phyloP scores from a whole-genome alignment of 352 stramenopile genomes.

The Pythium pyrilobum region DNA sequence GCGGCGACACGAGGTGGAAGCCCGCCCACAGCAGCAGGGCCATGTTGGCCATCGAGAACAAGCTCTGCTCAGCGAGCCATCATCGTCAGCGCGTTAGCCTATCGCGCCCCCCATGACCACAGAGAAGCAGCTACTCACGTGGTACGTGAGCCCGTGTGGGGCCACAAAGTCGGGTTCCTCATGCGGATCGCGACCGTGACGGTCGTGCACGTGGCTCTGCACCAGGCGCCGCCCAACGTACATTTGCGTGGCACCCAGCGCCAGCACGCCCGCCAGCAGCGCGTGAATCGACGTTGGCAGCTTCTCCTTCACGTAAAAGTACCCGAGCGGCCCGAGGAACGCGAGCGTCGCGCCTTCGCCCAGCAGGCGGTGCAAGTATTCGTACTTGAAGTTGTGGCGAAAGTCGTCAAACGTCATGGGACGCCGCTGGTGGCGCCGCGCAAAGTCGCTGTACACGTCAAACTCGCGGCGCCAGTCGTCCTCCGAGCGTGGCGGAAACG shows the following conservation, averaged over 20 bases:
- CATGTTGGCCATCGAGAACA: conserved; percentile 60
- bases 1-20: conserved; percentile 47
- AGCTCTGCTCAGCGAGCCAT: conserved; percentile 20
- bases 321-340: conserved; percentile 86
- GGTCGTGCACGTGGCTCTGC: conserved; percentile 26
- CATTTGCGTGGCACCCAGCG: conserved; percentile 38
- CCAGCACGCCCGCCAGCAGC: conserved; percentile 32
- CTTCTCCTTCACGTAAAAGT: conserved; percentile 84
- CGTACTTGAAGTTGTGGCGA: conserved; percentile 93
- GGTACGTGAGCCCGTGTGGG: conserved; percentile 15
- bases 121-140: conserved; percentile 1
- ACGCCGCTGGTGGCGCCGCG: conserved; percentile 91
- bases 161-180: conserved; percentile 16
- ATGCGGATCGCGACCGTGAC: conserved; percentile 17
- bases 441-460: conserved; percentile 92
- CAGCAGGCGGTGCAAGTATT: conserved; percentile 91
- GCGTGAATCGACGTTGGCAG: conserved; percentile 48
- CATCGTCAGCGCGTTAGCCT: neutral
- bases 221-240: conserved; percentile 55
- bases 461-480: conserved; percentile 94
- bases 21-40: conserved; percentile 59
- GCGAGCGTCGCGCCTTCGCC: conserved; percentile 88
- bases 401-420: conserved; percentile 93
- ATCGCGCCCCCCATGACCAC: neutral
- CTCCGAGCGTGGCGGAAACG: conserved; percentile 71